A percentile compares a stretch with the other conserved stretches of the same genome.
These are phyloP conservation scores for Mucuna pruriens DNA, from an alignment of 306 rosid species.

Conservation along the genomic window DNA sequence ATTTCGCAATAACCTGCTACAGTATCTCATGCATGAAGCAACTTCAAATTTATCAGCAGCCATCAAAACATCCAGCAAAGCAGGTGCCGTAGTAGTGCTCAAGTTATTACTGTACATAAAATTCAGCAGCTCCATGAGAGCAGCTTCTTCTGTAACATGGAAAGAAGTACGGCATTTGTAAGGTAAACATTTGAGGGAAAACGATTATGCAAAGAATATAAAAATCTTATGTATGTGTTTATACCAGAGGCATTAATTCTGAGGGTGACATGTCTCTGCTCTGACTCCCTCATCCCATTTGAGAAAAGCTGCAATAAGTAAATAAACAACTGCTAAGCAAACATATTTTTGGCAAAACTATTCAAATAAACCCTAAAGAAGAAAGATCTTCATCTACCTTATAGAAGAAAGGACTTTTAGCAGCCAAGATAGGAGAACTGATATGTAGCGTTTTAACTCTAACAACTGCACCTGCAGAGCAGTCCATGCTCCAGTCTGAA, in stretches of 20 bases:
- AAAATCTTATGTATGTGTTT: slow-evolving; percentile 5
- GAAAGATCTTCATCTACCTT: slow-evolving; percentile 57
- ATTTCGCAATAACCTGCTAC: slow-evolving; percentile 75
- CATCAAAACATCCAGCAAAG: slow-evolving; percentile 91
- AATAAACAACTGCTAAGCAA: slow-evolving; percentile 29
- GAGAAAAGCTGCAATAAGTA: slow-evolving; percentile 74
- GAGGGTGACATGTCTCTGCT: slow-evolving; percentile 83
- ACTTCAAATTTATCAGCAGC: slow-evolving; percentile 99
- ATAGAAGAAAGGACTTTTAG: slow-evolving; percentile 96
- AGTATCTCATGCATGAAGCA: slow-evolving; percentile 95
- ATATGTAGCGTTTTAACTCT: slow-evolving; percentile 85
- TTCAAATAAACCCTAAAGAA: slow-evolving; percentile 16
- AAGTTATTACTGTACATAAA: slow-evolving; percentile 92
- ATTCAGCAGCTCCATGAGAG: slow-evolving; percentile 94
- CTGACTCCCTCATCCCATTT: slow-evolving; percentile 98
- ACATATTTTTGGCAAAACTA: background rate
- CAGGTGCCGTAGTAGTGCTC: slow-evolving; percentile 67
- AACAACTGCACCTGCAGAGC: slow-evolving; percentile 68
- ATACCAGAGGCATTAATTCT: slow-evolving; percentile 90
- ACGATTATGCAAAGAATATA: background rate
- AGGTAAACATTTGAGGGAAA: slow-evolving; percentile 20
- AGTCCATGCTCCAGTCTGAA: slow-evolving; percentile 82
- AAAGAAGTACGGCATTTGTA: slow-evolving; percentile 32
- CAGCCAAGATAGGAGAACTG: slow-evolving; percentile 98
- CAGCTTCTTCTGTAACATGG: slow-evolving; percentile 81